Percentiles rank a stretch among this genome's conserved stretches.
phyloP scores from a whole-genome alignment of 1,284 basidiomycete genomes.

The Apiotrichum akiyoshidainum region DNA sequence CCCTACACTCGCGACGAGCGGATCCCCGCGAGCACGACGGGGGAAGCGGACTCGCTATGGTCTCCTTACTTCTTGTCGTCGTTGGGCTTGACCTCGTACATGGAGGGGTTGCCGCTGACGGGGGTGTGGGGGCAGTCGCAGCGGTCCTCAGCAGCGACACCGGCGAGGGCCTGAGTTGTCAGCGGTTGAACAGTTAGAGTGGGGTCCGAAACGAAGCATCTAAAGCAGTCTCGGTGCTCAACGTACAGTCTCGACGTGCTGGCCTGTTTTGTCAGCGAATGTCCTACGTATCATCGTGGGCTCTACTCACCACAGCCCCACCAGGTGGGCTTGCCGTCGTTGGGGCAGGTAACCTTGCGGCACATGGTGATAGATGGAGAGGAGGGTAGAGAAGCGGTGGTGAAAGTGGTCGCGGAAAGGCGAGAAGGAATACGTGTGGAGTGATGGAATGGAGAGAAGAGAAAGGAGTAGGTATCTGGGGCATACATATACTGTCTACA shows the following conservation, averaged over 20 bases:
- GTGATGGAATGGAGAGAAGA: background rate
- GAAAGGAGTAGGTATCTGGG: background rate
- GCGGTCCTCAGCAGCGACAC: slow-evolving; percentile 34
- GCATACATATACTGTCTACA: background rate
- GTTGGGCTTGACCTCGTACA: slow-evolving; percentile 37
- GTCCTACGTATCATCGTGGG: background rate
- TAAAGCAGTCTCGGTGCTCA: no score
- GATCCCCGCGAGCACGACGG: no score
- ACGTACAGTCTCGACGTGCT: slow-evolving; percentile 47
- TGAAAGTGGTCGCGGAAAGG: background rate
- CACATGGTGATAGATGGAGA: slow-evolving; percentile 34
- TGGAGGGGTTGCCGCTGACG: slow-evolving; percentile 33
- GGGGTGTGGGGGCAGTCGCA: slow-evolving; percentile 47
- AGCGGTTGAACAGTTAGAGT: background rate
- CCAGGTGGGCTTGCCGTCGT: slow-evolving; percentile 50
- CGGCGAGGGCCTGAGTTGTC: slow-evolving; percentile 36
- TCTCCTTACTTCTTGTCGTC: slow-evolving; percentile 1
- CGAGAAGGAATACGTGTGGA: background rate
- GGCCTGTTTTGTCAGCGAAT: slow-evolving; percentile 25
- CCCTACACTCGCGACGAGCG: no score
- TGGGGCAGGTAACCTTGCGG: slow-evolving; percentile 46
- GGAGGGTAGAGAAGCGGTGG: background rate
- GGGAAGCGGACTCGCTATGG: background rate
- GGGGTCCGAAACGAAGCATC: background rate
- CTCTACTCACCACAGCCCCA: slow-evolving; percentile 49